Evolutionary conservation across 345 rosid genomes (phyloP), one percentile per base, ranked within the genome.

Genomic region (Murraya koenigii): DNA sequence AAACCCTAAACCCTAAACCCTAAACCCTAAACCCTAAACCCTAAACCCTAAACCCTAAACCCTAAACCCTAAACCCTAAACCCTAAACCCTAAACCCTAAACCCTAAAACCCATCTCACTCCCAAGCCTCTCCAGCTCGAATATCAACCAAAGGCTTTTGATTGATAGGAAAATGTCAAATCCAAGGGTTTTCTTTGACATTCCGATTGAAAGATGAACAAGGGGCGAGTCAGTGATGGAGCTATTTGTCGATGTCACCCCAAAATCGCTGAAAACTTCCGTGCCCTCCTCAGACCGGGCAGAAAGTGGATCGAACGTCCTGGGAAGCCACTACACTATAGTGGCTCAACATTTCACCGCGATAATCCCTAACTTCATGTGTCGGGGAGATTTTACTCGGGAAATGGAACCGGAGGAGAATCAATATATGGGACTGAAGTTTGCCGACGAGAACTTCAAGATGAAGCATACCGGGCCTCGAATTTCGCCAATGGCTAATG

Each of bases 381-480:
- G 98, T 80, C 98, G 95, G 36, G 97, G 97, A 60, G 97, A 93
- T 74, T 93, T 95, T 83, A 90, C 95, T 0, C 86, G 89, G n/a
- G 95, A 73, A 89, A 93, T 71, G 98, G 98, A 49, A 93, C 95
- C 0, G 98, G 97, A 14, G 97, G 95, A 3, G 98, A 95, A 77
- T 89, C 98, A 0, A 92, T 93, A 7, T 90, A 90, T 15, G 94
- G 95, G n/a, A 0, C 15, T n/a, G 22, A 91, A 89, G 77, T 95
- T 95, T 84, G 85, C 85, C 0, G 95, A 95, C 26, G 97, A 95
- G 89, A 91, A 92, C 86, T 92, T 95, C 86, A 91, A 90, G 69
- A 7, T 88, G 84, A 93, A 81, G 81, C 98, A 95, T 33, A 86
- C 93, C 0, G 92, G 87, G 2, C 90, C 90, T 7, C 97, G 97